These are phyloP conservation scores for Cenococcum geophilum DNA, from an alignment of 495 filamentous ascomycete species.

Conservation along the genomic window DNA sequence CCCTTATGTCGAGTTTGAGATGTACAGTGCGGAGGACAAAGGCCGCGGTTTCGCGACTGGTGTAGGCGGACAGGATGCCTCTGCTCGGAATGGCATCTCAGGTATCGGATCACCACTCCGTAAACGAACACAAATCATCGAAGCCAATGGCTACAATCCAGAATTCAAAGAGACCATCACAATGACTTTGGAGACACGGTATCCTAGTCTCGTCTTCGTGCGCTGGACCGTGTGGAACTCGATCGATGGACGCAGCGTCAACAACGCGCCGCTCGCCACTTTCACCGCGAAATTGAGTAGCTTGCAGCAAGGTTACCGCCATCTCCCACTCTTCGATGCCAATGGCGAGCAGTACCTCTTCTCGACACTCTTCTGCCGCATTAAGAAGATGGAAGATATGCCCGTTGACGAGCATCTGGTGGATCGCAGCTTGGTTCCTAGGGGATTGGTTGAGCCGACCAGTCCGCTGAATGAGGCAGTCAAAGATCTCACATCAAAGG, in stretches of 20 bases:
- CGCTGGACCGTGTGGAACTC: slow-evolving; percentile 87
- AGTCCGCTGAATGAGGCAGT: slow-evolving; percentile 11
- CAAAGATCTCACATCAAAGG: not conserved
- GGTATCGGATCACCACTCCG: slow-evolving; percentile 72
- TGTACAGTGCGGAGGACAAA: slow-evolving; percentile 91
- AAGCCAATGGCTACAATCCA: slow-evolving; percentile 88
- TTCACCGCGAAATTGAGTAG: slow-evolving; percentile 89
- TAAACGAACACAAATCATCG: slow-evolving; percentile 67
- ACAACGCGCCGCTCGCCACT: slow-evolving; percentile 65
- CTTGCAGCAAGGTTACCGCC: slow-evolving; percentile 91
- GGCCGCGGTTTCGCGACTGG: slow-evolving; percentile 54
- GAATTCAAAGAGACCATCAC: slow-evolving; percentile 69
- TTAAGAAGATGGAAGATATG: slow-evolving; percentile 60
- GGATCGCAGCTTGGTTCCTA: not conserved
- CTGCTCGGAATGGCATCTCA: slow-evolving; percentile 56
- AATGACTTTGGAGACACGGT: slow-evolving; percentile 77
- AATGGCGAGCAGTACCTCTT: slow-evolving; percentile 88
- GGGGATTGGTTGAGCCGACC: slow-evolving; percentile 6
- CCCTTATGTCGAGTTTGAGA: slow-evolving; percentile 89
- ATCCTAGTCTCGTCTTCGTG: slow-evolving; percentile 88
- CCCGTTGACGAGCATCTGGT: slow-evolving; percentile 36
- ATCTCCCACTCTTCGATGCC: slow-evolving; percentile 83
- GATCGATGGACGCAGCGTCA: slow-evolving; percentile 56
- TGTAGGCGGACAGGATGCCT: slow-evolving; percentile 65
- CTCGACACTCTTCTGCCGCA: slow-evolving; percentile 87